Percentiles rank a stretch among this genome's conserved stretches.
Conservation (phyloP, 2,329 filamentous ascomycete genomes). For the Fusarium sp. region DNA sequence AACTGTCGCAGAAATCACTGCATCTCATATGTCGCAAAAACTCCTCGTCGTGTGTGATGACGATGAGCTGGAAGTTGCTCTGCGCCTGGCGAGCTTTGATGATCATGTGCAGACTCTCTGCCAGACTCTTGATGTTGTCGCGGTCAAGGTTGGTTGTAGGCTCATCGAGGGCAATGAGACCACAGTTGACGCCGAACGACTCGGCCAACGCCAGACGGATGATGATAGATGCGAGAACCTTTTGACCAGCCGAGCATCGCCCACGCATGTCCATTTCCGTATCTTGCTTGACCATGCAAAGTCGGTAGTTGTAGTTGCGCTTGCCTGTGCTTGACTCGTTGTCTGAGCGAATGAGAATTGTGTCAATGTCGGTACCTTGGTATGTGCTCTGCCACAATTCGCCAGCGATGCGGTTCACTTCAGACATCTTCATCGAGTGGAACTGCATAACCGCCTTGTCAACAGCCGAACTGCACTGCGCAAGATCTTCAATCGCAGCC, state of each 20-base stretch:
- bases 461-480: conserved; percentile 82
- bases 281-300: conserved; percentile 97
- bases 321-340: conserved; percentile 79
- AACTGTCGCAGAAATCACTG: conserved; percentile 91
- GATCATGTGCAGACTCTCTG: conserved; percentile 85
- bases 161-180: conserved; percentile 95
- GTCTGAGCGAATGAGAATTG: conserved; percentile 93
- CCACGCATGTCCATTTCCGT: conserved; percentile 99
- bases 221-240: conserved; percentile 96
- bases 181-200: conserved; percentile 96
- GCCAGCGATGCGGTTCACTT: conserved; percentile 93
- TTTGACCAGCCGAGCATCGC: conserved; percentile 95
- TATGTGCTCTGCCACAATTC: conserved; percentile 99
- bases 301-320: conserved; percentile 94
- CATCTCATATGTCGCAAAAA: conserved; percentile 95
- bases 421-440: conserved; percentile 96
- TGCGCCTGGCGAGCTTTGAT: conserved; percentile 86
- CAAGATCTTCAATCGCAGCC: conserved; percentile 91
- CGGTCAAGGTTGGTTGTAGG: conserved; percentile 96
- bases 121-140: conserved; percentile 93
- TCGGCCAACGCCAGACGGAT: conserved; percentile 96
- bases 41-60: conserved; percentile 99
- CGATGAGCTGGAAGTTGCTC: conserved; percentile 96
- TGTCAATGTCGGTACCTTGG: conserved; percentile 96
- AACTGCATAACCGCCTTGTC: conserved; percentile 99